phyloP scores from a whole-genome alignment of 768 basidiomycete genomes.

The Rhodotorula babjevae region DNA sequence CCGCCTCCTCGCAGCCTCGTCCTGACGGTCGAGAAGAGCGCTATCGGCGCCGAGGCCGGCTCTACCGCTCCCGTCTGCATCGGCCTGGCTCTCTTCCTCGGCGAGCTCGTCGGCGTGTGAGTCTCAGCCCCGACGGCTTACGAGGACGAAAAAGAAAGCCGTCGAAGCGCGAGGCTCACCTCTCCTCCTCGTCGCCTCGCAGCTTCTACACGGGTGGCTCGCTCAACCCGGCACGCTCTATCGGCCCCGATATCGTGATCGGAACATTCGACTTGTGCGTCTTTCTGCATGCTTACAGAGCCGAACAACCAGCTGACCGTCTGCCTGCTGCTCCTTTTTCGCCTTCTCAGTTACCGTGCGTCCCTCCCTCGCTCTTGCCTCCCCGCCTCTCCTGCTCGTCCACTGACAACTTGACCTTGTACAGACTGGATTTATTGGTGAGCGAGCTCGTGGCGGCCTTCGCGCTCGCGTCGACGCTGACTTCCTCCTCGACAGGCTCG shows the following conservation, averaged over 20 bases:
- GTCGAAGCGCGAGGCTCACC: not conserved
- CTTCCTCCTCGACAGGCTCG: not conserved
- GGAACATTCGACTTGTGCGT: slow-evolving; percentile 1
- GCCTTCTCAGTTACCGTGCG: no score
- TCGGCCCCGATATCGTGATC: slow-evolving; percentile 18
- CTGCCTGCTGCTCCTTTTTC: no score
- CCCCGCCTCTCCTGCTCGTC: no score
- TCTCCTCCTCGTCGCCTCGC: not conserved
- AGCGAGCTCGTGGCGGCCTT: no score
- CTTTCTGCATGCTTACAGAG: no score
- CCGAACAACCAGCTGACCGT: no score
- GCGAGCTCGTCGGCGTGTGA: slow-evolving; percentile 19
- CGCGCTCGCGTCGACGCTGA: no score
- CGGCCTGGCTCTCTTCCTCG: slow-evolving; percentile 46
- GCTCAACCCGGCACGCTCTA: slow-evolving; percentile 2
- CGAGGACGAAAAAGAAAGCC: not conserved
- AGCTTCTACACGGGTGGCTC: not conserved
- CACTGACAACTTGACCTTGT: no score
- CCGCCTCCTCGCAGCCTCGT: not conserved
- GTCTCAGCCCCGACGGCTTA: not conserved
- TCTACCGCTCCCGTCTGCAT: slow-evolving; percentile 49
- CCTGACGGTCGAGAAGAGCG: not conserved
- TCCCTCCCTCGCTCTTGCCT: no score
- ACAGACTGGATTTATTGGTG: slow-evolving; percentile 29
- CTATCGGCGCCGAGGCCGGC: slow-evolving; percentile 38